These are phyloP conservation scores for Trypanosoma scelopori DNA, from an alignment of 208 protist genomes.

Conservation along the genomic window DNA sequence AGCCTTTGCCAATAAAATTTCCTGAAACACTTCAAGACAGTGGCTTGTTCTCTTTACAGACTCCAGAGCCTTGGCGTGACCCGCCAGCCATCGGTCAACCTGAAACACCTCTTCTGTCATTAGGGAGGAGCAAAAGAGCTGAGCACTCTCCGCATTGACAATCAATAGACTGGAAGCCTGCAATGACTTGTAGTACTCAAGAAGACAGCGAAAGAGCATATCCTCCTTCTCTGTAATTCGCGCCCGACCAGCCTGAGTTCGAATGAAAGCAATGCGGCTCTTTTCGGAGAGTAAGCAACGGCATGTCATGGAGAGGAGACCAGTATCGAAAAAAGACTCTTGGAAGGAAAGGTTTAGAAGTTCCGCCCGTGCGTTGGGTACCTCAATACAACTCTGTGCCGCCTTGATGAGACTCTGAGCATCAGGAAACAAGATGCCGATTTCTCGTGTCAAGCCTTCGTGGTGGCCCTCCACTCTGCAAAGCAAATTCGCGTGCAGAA, in stretches of 20 bases:
- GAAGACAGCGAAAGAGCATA: conserved; percentile 53
- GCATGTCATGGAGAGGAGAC: conserved; percentile 58
- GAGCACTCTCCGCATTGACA: conserved; percentile 26
- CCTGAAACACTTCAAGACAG: conserved; percentile 81
- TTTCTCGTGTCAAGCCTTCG: conserved; percentile 22
- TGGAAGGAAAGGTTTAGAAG: conserved; percentile 43
- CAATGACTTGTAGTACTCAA: conserved; percentile 66
- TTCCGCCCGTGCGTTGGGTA: conserved; percentile 19
- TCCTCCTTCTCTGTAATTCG: conserved; percentile 42
- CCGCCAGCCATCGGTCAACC: conserved; percentile 47
- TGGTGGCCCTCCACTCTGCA: conserved; percentile 34
- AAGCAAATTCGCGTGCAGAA: conserved; percentile 78
- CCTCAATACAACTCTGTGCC: conserved; percentile 16
- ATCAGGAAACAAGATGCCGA: conserved; percentile 33
- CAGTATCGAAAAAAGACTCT: conserved; percentile 37
- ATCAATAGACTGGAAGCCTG: conserved; percentile 49
- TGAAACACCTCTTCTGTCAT: conserved; percentile 71
- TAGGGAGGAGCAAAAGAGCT: conserved; percentile 66
- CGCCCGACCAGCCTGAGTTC: conserved; percentile 38
- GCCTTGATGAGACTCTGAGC: conserved; percentile 30
- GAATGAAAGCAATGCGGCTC: conserved; percentile 52
- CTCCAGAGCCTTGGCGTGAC: conserved; percentile 29
- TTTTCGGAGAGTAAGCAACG: conserved; percentile 69
- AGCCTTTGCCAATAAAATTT: conserved; percentile 58
- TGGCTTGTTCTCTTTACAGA: conserved; percentile 52